These are phyloP conservation scores for Boletus sp. DNA, from an alignment of 1,284 basidiomycete genomes.

Conservation along the genomic window DNA sequence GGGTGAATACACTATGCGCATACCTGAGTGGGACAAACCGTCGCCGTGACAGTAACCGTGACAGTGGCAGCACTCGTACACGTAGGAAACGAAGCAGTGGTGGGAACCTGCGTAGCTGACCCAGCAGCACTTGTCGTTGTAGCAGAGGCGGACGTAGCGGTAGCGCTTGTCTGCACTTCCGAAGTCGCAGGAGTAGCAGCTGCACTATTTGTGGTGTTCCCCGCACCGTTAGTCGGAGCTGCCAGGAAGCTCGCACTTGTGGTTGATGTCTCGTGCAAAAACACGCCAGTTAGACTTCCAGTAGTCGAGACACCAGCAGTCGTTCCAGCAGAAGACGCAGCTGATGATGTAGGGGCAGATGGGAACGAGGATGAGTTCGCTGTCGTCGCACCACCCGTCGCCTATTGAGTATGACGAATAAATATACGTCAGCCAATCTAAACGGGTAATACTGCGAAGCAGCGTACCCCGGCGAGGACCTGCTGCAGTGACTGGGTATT, in stretches of 20 bases:
- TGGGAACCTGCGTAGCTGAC: neutral
- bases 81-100: slow-evolving; percentile 1
- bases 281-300: slow-evolving; percentile 3
- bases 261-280: slow-evolving; percentile 1
- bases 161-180: neutral
- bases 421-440: neutral
- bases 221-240: no score
- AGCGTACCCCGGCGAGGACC: slow-evolving; percentile 15
- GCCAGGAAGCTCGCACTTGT: neutral
- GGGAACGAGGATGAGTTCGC: neutral
- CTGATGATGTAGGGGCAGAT: neutral
- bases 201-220: no score
- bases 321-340: neutral
- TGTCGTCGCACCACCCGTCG: neutral
- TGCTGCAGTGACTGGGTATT: slow-evolving; percentile 23
- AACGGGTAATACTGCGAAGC: neutral
- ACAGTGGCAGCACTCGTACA: slow-evolving; percentile 4
- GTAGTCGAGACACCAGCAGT: neutral
- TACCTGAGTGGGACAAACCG: slow-evolving; percentile 14
- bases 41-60: slow-evolving; percentile 15
- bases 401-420: slow-evolving; percentile 3
- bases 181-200: no score
- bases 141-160: neutral
- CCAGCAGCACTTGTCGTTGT: neutral
- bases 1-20: neutral